phyloP scores from a whole-genome alignment of 2,329 filamentous ascomycete species.

The Rutstroemia sp. region DNA sequence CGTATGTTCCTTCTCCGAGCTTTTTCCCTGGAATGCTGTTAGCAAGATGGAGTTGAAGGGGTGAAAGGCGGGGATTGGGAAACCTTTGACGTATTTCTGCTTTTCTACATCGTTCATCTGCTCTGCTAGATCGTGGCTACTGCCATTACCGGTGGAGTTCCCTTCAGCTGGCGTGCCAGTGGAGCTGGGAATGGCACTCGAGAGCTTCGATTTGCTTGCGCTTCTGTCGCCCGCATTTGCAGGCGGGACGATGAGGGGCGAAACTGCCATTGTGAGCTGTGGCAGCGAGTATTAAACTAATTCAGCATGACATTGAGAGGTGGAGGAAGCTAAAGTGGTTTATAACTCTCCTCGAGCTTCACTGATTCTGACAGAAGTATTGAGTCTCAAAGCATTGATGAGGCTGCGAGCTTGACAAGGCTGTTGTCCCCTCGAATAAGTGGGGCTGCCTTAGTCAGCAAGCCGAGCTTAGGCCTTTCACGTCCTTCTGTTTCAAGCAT shows the following conservation, averaged over 20 bases:
- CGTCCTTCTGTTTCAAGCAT: too few relatives aligned
- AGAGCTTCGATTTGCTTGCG: slow-evolving; percentile 10
- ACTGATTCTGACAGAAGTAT: too few relatives aligned
- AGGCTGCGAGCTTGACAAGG: too few relatives aligned
- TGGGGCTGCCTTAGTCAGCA: too few relatives aligned
- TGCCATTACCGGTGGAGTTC: slow-evolving; percentile 11
- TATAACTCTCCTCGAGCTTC: too few relatives aligned
- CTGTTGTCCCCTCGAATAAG: too few relatives aligned
- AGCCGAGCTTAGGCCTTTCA: too few relatives aligned
- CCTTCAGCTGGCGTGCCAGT: slow-evolving; percentile 16
- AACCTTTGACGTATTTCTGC: slow-evolving; percentile 83
- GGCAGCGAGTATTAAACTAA: background rate
- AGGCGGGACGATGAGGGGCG: slow-evolving; percentile 13
- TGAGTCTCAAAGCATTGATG: too few relatives aligned
- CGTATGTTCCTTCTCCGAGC: slow-evolving; percentile 94
- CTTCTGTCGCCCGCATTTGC: slow-evolving; percentile 3
- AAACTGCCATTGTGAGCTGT: slow-evolving; percentile 14
- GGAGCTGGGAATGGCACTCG: slow-evolving; percentile 3
- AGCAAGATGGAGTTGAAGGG: background rate
- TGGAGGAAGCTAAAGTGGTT: too few relatives aligned
- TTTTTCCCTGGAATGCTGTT: slow-evolving; percentile 57
- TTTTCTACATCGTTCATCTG: slow-evolving; percentile 77
- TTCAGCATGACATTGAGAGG: background rate
- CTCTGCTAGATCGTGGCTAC: slow-evolving; percentile 58
- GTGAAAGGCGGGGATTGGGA: slow-evolving; percentile 8